A percentile compares a stretch with the other conserved stretches of the same genome.
phyloP scores from a whole-genome alignment of 2,329 filamentous ascomycete species.

The Colletotrichum incanum region DNA sequence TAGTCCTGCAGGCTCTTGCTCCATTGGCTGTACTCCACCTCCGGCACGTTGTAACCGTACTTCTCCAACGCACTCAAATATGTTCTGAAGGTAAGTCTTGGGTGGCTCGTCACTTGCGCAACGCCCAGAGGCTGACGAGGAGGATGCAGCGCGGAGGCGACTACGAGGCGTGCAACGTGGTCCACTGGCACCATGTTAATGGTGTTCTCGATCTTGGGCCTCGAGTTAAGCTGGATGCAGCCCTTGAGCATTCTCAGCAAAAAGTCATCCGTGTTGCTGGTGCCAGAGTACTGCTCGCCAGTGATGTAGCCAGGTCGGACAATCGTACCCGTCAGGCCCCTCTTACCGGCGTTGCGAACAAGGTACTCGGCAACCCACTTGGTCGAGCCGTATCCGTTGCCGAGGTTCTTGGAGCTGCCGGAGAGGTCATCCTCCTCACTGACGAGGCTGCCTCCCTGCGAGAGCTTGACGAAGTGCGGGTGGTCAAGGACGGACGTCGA shows the following conservation, averaged over 20 bases:
- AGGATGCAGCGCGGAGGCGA: slow-evolving; percentile 80
- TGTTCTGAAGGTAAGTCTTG: slow-evolving; percentile 82
- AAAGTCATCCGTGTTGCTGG: slow-evolving; percentile 90
- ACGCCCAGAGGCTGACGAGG: slow-evolving; percentile 66
- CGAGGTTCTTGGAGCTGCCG: slow-evolving; percentile 82
- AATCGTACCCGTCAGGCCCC: slow-evolving; percentile 83
- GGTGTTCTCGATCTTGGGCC: slow-evolving; percentile 86
- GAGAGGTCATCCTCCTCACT: slow-evolving; percentile 78
- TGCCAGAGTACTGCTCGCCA: slow-evolving; percentile 79
- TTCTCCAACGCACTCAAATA: slow-evolving; percentile 79
- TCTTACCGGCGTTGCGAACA: slow-evolving; percentile 82
- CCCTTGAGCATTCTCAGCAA: slow-evolving; percentile 89
- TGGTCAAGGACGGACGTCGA: slow-evolving; percentile 89
- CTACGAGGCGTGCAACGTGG: slow-evolving; percentile 86
- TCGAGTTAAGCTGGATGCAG: slow-evolving; percentile 82
- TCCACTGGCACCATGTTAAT: slow-evolving; percentile 92
- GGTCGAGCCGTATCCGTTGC: slow-evolving; percentile 90
- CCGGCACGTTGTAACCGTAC: slow-evolving; percentile 81
- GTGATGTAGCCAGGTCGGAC: slow-evolving; percentile 89
- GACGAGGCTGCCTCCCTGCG: slow-evolving; percentile 77
- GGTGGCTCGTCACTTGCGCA: slow-evolving; percentile 85
- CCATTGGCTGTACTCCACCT: slow-evolving; percentile 80
- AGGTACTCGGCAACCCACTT: slow-evolving; percentile 84
- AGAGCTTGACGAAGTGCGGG: slow-evolving; percentile 84
- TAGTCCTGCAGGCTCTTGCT: slow-evolving; percentile 77